A percentile compares a stretch with the other conserved stretches of the same genome.
Evolutionary conservation across 495 filamentous ascomycete genomes (phyloP).

Genomic region (Sordaria brevicollis): DNA sequence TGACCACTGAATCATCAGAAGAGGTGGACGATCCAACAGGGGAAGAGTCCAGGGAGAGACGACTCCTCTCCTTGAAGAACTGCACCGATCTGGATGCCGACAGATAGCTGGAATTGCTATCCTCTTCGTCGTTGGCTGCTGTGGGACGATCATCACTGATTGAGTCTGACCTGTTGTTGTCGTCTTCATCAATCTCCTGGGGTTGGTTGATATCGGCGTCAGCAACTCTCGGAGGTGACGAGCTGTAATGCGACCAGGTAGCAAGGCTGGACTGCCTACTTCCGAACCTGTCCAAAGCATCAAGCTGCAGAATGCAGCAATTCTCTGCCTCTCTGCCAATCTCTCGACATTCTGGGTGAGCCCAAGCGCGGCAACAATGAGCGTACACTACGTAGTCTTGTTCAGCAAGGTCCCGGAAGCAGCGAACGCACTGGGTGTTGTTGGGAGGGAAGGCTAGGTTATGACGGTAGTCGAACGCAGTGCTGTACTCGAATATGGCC

Average conservation of each 20-base stretch:
- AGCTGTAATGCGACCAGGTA: neutral
- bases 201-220: neutral
- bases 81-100: neutral
- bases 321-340: too few species aligned
- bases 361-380: neutral
- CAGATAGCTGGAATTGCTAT: neutral
- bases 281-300: too few species aligned
- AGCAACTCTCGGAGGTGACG: neutral
- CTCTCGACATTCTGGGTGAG: neutral
- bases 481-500: neutral
- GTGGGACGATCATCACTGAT: neutral
- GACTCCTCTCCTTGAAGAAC: neutral
- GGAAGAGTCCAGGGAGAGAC: neutral
- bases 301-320: too few species aligned
- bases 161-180: neutral
- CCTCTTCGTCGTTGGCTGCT: neutral
- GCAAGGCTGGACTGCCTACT: neutral
- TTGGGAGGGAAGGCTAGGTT: neutral
- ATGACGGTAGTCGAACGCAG: neutral
- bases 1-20: neutral
- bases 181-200: neutral
- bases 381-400: neutral
- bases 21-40: neutral
- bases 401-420: neutral
- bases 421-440: neutral